These are phyloP conservation scores for Phoma sp. DNA, from an alignment of 2,329 filamentous ascomycete species.

Conservation along the genomic window DNA sequence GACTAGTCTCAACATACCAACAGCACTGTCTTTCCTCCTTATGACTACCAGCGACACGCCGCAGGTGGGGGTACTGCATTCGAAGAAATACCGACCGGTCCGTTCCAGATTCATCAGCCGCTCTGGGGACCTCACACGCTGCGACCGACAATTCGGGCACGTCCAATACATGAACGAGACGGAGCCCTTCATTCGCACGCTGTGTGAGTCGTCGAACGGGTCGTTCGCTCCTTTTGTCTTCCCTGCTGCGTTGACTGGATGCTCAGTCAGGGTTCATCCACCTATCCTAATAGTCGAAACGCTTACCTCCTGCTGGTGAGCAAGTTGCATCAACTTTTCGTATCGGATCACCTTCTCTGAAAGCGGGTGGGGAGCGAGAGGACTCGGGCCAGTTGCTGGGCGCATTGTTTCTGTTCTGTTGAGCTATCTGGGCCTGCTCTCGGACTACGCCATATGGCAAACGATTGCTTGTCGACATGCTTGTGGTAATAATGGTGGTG, in stretches of 20 bases:
- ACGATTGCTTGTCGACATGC: neutral
- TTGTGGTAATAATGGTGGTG: neutral
- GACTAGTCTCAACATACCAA: neutral
- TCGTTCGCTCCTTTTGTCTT: neutral
- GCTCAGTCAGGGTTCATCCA: neutral
- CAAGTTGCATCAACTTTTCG: neutral
- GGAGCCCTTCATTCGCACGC: neutral
- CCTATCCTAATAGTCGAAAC: neutral
- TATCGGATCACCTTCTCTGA: neutral
- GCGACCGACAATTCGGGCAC: neutral
- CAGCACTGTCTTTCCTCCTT: neutral
- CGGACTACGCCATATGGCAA: neutral
- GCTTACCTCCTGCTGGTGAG: neutral
- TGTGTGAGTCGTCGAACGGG: neutral
- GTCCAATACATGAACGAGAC: neutral
- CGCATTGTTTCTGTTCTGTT: neutral
- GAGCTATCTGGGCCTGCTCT: neutral
- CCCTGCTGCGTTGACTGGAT: neutral
- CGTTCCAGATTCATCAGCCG: neutral
- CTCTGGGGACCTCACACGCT: neutral
- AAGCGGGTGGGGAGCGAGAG: neutral
- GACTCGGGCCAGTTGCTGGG: neutral
- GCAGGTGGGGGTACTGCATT: neutral
- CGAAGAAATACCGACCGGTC: neutral
- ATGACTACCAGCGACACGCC: neutral